Conservation (phyloP, 306 rosid species). For the Inga leiocalycina region DNA sequence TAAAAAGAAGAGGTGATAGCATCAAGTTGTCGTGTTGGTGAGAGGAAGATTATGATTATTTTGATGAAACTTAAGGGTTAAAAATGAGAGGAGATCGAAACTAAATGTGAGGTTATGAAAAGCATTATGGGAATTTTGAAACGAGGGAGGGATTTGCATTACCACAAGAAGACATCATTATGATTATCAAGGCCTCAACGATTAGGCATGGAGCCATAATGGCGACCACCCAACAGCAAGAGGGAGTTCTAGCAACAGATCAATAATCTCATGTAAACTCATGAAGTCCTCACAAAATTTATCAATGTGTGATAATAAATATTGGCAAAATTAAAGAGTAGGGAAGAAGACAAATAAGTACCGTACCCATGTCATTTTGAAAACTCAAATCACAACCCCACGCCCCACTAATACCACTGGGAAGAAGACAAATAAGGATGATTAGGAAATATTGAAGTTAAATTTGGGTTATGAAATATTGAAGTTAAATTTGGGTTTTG, state of each 20-base stretch:
- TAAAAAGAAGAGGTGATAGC: too few relatives aligned
- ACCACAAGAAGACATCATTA: neutral
- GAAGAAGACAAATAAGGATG: too few relatives aligned
- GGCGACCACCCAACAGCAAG: neutral
- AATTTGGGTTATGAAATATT: too few relatives aligned
- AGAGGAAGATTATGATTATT: neutral
- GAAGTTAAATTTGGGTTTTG: too few relatives aligned
- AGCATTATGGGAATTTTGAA: neutral
- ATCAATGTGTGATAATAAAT: too few relatives aligned
- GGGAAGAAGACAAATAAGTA: too few relatives aligned
- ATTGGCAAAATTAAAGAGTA: too few relatives aligned
- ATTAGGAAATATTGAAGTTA: too few relatives aligned
- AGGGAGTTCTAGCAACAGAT: neutral
- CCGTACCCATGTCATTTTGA: too few relatives aligned
- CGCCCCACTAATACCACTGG: too few relatives aligned
- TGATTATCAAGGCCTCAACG: neutral
- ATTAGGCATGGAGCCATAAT: neutral
- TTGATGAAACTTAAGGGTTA: neutral
- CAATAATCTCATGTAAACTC: neutral
- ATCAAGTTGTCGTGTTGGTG: neutral
- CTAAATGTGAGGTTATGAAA: neutral
- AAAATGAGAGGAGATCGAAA: neutral
- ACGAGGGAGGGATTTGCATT: neutral
- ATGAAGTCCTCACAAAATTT: too few relatives aligned
- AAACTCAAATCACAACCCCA: too few relatives aligned